These are phyloP conservation scores for Circinella minor DNA, from an alignment of 371 early-diverging fungal genomes.

Conservation along the genomic window DNA sequence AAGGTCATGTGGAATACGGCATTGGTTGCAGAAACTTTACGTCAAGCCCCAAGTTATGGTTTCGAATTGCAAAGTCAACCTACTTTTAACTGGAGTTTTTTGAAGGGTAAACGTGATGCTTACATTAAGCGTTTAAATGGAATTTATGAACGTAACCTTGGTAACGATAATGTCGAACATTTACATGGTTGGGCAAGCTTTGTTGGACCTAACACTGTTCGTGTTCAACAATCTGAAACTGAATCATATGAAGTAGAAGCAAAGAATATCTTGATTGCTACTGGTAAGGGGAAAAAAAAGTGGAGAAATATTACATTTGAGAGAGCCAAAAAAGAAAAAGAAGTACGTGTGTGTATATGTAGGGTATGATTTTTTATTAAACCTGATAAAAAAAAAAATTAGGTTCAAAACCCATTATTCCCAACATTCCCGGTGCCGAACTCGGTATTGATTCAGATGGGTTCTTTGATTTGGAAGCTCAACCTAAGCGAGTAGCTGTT, in stretches of 20 bases:
- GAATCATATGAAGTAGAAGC: constrained; percentile 63
- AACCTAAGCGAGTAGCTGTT: constrained; percentile 93
- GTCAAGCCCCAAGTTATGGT: constrained; percentile 90
- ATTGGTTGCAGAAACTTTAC: constrained; percentile 83
- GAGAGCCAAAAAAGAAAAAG: too few species aligned
- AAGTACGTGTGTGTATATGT: background rate
- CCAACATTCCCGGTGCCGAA: constrained; percentile 85
- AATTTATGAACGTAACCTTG: constrained; percentile 92
- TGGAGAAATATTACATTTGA: background rate
- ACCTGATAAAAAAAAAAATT: background rate
- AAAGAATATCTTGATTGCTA: constrained; percentile 89
- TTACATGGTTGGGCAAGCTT: constrained; percentile 89
- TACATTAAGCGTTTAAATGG: constrained; percentile 96
- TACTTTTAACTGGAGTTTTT: constrained; percentile 69
- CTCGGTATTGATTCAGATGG: constrained; percentile 92
- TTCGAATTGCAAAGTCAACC: constrained; percentile 59
- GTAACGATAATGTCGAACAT: constrained; percentile 84
- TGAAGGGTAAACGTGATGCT: constrained; percentile 93
- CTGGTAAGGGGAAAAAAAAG: constrained; percentile 48
- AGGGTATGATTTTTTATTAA: background rate
- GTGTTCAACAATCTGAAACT: constrained; percentile 59
- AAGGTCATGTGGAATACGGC: constrained; percentile 98
- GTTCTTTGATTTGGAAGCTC: constrained; percentile 92
- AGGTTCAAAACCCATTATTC: constrained; percentile 79
- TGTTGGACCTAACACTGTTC: constrained; percentile 72